Evolutionary conservation across 1,284 basidiomycete genomes (phyloP), one percentile per base, ranked within the genome.

Genomic region (Golubevia sp.): DNA sequence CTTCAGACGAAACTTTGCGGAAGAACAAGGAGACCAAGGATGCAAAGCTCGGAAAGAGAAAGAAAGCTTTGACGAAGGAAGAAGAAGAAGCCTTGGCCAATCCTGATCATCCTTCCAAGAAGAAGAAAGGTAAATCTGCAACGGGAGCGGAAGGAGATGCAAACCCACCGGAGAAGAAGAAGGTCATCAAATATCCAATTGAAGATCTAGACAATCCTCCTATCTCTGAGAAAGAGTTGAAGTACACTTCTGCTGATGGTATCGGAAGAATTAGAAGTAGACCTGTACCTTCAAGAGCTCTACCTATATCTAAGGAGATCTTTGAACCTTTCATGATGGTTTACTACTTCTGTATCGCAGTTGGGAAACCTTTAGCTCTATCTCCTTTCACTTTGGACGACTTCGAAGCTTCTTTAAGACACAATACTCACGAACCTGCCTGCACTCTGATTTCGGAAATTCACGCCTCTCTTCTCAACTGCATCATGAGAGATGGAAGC

Each of bases 351-450:
- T 85, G 98, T 70, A 90, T 92, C 63, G 90, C 94, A 60, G 93
- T 94, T 84, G 93, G 94, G 6, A 90, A 92, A 87, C 90, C 94
- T 1, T 87, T 99, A 15, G 89, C 91, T 67, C 85, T 99, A 8
- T 96, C 95, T n/a, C 86, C 90, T 8, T 93, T 98, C 82, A 91
- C 93, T 0, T 86, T 98, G 74, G 97, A 99, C 83, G 97, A 98
- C 74, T 93, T 92, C 79, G 94, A 96, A 79, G 88, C 90, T 65
- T 91, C 94, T 0, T 86, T 99, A 26, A 89, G 90, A 57, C 96
- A 99, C 83, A 86, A 87, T 15, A 86, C 88, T 57, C 76, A 86
- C 44, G 92, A 93, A 34, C 87, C 90, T 2, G 87, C 90, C 0
- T 94, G 93, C 73, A 79, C 88, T 34, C 86, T 99, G 50, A 87